These are phyloP conservation scores for Microdochium bolleyi DNA, from an alignment of 2,329 filamentous ascomycete genomes.

Conservation along the genomic window DNA sequence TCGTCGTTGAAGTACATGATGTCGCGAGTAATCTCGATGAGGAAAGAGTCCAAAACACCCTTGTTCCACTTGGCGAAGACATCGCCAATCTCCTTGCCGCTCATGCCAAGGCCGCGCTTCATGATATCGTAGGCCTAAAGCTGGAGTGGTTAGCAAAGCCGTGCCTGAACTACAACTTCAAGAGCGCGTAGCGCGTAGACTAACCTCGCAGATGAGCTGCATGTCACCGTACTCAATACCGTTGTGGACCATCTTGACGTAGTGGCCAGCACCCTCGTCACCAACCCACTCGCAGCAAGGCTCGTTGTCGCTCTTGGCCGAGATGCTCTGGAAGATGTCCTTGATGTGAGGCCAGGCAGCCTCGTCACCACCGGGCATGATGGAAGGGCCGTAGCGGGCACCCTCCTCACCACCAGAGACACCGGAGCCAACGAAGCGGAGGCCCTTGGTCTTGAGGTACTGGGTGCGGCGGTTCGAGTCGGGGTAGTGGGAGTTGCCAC, in stretches of 20 bases:
- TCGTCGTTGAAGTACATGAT: constrained; percentile 99
- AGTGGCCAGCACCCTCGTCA: constrained; percentile 98
- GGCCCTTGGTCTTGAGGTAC: constrained; percentile 79
- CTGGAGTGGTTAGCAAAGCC: not conserved
- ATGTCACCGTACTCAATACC: constrained; percentile 99
- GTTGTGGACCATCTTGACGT: constrained; percentile 99
- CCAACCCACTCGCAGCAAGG: constrained; percentile 99
- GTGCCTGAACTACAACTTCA: not conserved
- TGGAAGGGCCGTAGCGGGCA: constrained; percentile 90
- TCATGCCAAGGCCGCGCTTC: constrained; percentile 91
- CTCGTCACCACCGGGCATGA: constrained; percentile 99
- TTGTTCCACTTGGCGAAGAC: constrained; percentile 96
- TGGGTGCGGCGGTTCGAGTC: constrained; percentile 95
- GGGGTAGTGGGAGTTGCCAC: constrained; percentile 98
- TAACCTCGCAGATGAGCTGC: constrained; percentile 98
- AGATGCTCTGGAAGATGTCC: constrained; percentile 96
- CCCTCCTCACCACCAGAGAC: constrained; percentile 99
- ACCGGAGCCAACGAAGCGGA: constrained; percentile 93
- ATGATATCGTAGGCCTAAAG: constrained; percentile 94
- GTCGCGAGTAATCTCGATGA: constrained; percentile 97
- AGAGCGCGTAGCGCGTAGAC: constrained; percentile 13
- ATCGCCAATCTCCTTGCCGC: constrained; percentile 91
- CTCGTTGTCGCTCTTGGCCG: constrained; percentile 95
- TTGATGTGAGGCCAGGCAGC: constrained; percentile 97
- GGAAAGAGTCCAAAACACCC: constrained; percentile 96